Evolutionary conservation across 1,139 yeast genomes (phyloP).

Genomic region (Hansenula lynferdii): DNA sequence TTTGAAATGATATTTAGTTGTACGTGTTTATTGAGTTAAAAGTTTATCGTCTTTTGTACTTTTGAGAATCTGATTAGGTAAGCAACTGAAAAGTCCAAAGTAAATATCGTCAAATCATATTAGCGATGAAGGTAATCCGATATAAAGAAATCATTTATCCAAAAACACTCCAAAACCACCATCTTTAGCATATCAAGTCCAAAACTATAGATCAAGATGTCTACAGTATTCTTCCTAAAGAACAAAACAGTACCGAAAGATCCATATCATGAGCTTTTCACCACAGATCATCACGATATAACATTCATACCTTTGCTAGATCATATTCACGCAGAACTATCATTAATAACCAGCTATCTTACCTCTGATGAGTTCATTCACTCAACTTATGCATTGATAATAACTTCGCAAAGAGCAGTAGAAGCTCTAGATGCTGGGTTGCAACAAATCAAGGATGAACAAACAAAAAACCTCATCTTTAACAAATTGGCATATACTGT

Average conservation of each 20-base stretch:
- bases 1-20: too few species aligned
- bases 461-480: slow-evolving; percentile 26
- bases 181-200: background rate
- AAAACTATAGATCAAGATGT: too few species aligned
- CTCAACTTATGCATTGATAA: slow-evolving; percentile 48
- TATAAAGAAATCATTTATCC: too few species aligned
- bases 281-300: slow-evolving; percentile 32
- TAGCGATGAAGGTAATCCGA: too few species aligned
- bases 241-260: slow-evolving; percentile 65
- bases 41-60: too few species aligned
- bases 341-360: slow-evolving; percentile 39
- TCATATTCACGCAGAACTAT: slow-evolving; percentile 52
- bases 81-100: too few species aligned
- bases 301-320: slow-evolving; percentile 64
- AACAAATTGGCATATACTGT: slow-evolving; percentile 71
- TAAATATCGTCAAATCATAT: too few species aligned
- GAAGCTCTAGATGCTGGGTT: slow-evolving; percentile 60
- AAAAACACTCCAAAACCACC: too few species aligned
- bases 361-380: slow-evolving; percentile 36
- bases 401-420: slow-evolving; percentile 93
- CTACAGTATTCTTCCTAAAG: slow-evolving; percentile 48
- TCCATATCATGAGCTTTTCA: slow-evolving; percentile 42
- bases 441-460: slow-evolving; percentile 18
- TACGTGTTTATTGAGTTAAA: too few species aligned
- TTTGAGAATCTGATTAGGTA: too few species aligned